Evolutionary conservation across 1,139 yeast species (phyloP).

Genomic region (Arxiozyma slooffiae): DNA sequence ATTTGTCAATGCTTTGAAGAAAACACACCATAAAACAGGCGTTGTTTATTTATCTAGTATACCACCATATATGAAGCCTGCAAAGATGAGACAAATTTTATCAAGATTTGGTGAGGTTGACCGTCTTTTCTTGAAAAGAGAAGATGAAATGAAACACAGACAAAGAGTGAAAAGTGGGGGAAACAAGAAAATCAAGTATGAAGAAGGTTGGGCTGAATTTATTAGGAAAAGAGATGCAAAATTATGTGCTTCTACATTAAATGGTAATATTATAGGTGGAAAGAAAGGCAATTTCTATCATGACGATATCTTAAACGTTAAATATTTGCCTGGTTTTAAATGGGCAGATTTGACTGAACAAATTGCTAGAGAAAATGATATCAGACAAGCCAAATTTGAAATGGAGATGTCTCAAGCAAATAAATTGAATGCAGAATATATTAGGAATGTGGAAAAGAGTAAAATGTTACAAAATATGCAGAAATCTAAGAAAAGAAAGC

Average conservation of each 20-base stretch:
- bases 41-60: conserved; percentile 82
- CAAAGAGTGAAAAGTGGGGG: conserved; percentile 81
- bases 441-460: conserved; percentile 75
- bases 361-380: conserved; percentile 81
- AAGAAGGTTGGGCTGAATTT: conserved; percentile 98
- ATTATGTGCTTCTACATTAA: conserved; percentile 72
- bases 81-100: conserved; percentile 72
- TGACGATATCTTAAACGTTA: conserved; percentile 87
- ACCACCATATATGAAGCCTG: conserved; percentile 97
- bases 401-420: conserved; percentile 85
- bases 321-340: conserved; percentile 82
- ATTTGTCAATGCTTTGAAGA: conserved; percentile 44
- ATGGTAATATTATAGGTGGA: conserved; percentile 86
- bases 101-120: conserved; percentile 78
- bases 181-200: conserved; percentile 78
- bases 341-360: conserved; percentile 95
- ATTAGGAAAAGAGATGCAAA: conserved; percentile 77
- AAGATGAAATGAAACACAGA: conserved; percentile 55
- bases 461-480: conserved; percentile 67
- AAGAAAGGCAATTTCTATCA: conserved; percentile 86
- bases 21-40: conserved; percentile 62
- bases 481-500: conserved; percentile 31
- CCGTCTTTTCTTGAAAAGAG: conserved; percentile 79
- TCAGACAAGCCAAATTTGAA: conserved; percentile 76
- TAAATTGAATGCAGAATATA: conserved; percentile 72